Percentiles rank a stretch among this genome's conserved stretches.
Evolutionary conservation across 2,329 filamentous ascomycete genomes (phyloP).

Genomic region (Fusarium dimerum): DNA sequence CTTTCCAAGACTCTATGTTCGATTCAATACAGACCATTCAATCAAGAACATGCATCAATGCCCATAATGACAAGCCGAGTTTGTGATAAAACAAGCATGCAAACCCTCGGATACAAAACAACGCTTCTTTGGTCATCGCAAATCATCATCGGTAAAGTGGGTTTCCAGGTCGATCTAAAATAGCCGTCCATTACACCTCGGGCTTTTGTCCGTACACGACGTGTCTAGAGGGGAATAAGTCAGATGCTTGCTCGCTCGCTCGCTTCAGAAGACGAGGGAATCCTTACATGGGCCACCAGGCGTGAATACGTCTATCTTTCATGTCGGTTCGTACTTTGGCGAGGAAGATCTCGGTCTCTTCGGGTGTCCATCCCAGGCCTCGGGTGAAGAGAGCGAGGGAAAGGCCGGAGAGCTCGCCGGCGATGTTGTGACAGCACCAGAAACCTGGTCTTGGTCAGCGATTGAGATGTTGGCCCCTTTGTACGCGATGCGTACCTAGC

Average conservation of each 20-base stretch:
- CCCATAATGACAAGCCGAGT: neutral
- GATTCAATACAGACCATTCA: too few relatives aligned
- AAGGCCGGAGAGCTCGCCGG: constrained; percentile 36
- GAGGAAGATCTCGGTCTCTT: constrained; percentile 36
- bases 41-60: neutral
- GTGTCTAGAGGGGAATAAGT: constrained; percentile 7
- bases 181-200: neutral
- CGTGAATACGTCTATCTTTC: constrained; percentile 36
- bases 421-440: constrained; percentile 37
- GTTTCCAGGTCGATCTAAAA: neutral
- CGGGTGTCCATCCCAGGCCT: constrained; percentile 35
- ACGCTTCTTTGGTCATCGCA: neutral
- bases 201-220: constrained; percentile 29
- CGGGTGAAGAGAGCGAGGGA: constrained; percentile 42
- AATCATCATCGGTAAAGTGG: neutral
- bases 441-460: constrained; percentile 41
- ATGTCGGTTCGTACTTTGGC: constrained; percentile 36
- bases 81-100: neutral
- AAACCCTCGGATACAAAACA: neutral
- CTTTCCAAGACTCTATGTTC: too few relatives aligned
- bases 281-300: constrained; percentile 42
- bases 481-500: constrained; percentile 37
- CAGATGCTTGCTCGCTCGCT: rapidly evolving
- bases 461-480: neutral
- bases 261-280: rapidly evolving